Percentiles rank a stretch among this genome's conserved stretches.
Conservation (phyloP, 345 rosid species). For the Citrus unshiu region DNA sequence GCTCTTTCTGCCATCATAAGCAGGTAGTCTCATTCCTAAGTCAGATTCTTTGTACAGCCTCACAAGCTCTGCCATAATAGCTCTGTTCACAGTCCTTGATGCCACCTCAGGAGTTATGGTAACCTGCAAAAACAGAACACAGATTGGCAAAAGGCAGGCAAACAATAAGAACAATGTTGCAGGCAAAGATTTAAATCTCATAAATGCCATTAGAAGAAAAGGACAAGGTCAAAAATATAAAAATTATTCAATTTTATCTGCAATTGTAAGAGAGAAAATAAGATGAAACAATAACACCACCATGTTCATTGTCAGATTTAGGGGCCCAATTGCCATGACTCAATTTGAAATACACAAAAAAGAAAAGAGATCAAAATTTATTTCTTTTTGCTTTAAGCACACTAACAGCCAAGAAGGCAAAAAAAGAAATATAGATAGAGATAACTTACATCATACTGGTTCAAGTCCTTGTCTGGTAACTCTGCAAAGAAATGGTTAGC, state of each 20-base stretch:
- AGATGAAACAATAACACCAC: slow-evolving; percentile 20
- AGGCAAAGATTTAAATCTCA: slow-evolving; percentile 19
- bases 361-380: background rate
- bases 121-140: slow-evolving; percentile 62
- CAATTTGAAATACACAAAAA: slow-evolving; percentile 1
- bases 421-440: background rate
- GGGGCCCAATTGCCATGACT: slow-evolving; percentile 32
- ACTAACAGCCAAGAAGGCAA: background rate
- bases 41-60: slow-evolving; percentile 83
- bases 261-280: slow-evolving; percentile 29
- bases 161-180: slow-evolving; percentile 47
- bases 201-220: slow-evolving; percentile 30
- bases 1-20: slow-evolving; percentile 96
- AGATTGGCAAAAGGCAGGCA: slow-evolving; percentile 29
- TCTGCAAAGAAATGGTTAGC: slow-evolving; percentile 97
- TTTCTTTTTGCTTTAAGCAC: slow-evolving; percentile 7
- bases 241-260: slow-evolving; percentile 30
- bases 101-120: slow-evolving; percentile 92
- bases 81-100: slow-evolving; percentile 82
- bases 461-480: slow-evolving; percentile 87
- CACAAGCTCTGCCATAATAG: slow-evolving; percentile 92
- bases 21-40: slow-evolving; percentile 89
- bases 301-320: slow-evolving; percentile 31
- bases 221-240: slow-evolving; percentile 19
- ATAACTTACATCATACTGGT: slow-evolving; percentile 86